Evolutionary conservation across 164 flowering plant genomes (phyloP), one percentile per base, ranked within the genome.

Genomic region (Stephania yunnanensis): DNA sequence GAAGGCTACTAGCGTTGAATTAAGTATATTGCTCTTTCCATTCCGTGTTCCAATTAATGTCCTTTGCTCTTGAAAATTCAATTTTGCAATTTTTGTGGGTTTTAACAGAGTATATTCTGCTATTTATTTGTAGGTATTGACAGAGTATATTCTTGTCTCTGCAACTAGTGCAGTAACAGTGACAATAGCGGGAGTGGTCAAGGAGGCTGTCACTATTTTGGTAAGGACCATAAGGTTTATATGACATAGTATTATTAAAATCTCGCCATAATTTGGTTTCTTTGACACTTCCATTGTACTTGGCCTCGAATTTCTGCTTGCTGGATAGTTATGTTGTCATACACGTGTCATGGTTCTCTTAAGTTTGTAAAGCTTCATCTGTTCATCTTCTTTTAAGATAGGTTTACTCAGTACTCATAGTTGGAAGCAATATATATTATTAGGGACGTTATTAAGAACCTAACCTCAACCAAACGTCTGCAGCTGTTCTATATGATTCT

Each of bases 111-210:
- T 95, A 85, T 71, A 72, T 95, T 76, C 97, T 95, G 42, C 42
- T 36, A 36, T 36, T 36, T 36, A 36, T 75, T 80, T 87, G 84
- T 92, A 96, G 99, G 99, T 96, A 65, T 83, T 95, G 68, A 92
- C 95, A 29, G 99, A 95, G 75, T 95, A 86, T 71, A 72, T 95
- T 76, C 97, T 95, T 79, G 88, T 95, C 76, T 95, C 99, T 3
- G 91, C 88, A 71, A 95, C 99, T 44, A 95, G 99, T 87, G 99
- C 99, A 63, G 97, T 95, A 46, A 95, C 99, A 44, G 98, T 95
- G 45, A 93, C 97, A 69, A 92, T 95, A 63, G 98, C 98, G 3
- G 99, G 99, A 73, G 97, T 92, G 78, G 98, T 95, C 65, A 95
- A 95, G 87, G 99, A 95, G 80, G 97, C 97, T 69, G 95, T 95